A percentile compares a stretch with the other conserved stretches of the same genome.
Evolutionary conservation across 257 asterid genomes (phyloP).

Genomic region (Galeopsis tetrahit): DNA sequence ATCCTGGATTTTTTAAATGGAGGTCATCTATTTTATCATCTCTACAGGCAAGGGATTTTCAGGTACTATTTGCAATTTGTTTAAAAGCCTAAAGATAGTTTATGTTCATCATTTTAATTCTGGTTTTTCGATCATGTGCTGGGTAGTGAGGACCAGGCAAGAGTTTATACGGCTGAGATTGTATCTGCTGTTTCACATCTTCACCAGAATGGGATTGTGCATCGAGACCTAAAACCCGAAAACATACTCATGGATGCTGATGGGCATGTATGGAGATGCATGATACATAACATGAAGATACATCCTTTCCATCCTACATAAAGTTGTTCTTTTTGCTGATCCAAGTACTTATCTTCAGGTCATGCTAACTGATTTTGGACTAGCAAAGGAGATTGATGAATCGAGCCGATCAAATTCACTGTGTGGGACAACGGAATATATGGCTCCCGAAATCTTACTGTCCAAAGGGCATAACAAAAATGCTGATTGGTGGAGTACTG

Average conservation of each 20-base stretch:
- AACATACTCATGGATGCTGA: constrained; percentile 96
- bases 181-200: constrained; percentile 96
- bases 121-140: constrained; percentile 36
- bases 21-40: constrained; percentile 97
- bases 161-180: constrained; percentile 91
- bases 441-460: constrained; percentile 91
- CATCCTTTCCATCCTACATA: constrained; percentile 8
- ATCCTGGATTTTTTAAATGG: constrained; percentile 90
- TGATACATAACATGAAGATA: constrained; percentile 25
- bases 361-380: constrained; percentile 92
- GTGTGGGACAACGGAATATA: constrained; percentile 94
- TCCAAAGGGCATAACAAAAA: constrained; percentile 82
- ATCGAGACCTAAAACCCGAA: constrained; percentile 95
- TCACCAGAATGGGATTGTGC: constrained; percentile 89
- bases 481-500: constrained; percentile 98
- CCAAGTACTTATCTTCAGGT: constrained; percentile 50
- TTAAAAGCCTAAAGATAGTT: constrained; percentile 9
- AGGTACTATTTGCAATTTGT: constrained; percentile 52
- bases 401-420: constrained; percentile 88
- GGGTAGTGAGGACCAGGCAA: constrained; percentile 95
- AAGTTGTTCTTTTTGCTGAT: constrained; percentile 28
- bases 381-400: constrained; percentile 88
- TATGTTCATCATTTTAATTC: constrained; percentile 38
- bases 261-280: constrained; percentile 72
- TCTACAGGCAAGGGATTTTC: constrained; percentile 92